Evolutionary conservation across 345 rosid species (phyloP).

Genomic region (Eucalyptus pauciflora): DNA sequence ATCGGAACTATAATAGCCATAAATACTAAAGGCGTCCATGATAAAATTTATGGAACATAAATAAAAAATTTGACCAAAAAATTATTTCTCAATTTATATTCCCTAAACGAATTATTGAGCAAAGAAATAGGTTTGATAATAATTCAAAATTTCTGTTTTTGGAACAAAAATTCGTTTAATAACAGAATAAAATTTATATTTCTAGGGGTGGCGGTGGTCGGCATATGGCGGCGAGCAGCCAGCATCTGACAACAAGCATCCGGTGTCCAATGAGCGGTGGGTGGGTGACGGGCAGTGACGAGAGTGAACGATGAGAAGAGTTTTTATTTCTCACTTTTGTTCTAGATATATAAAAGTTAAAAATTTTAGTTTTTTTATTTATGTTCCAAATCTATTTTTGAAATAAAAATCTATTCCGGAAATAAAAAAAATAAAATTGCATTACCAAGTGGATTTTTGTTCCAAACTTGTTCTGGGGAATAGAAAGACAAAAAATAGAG

Average conservation of each 20-base stretch:
- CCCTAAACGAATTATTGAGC: fast-evolving
- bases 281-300: fast-evolving
- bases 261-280: fast-evolving
- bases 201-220: fast-evolving
- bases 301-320: fast-evolving
- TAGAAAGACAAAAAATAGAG: too few relatives aligned
- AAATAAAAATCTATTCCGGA: fast-evolving
- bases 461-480: fast-evolving
- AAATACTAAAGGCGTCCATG: fast-evolving
- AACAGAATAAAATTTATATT: too few relatives aligned
- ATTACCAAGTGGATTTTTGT: fast-evolving
- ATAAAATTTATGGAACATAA: too few relatives aligned
- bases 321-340: fast-evolving
- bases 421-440: fast-evolving
- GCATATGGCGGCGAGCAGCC: fast-evolving
- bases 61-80: fast-evolving
- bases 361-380: too few relatives aligned
- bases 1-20: neutral
- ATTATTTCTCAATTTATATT: too few relatives aligned
- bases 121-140: too few relatives aligned
- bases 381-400: fast-evolving
- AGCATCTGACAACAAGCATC: fast-evolving
- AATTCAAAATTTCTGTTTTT: fast-evolving
- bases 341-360: fast-evolving
- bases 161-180: fast-evolving